Conservation (phyloP, 192 early-diverging fungal genomes). For the Ambispora gerdemannii region DNA sequence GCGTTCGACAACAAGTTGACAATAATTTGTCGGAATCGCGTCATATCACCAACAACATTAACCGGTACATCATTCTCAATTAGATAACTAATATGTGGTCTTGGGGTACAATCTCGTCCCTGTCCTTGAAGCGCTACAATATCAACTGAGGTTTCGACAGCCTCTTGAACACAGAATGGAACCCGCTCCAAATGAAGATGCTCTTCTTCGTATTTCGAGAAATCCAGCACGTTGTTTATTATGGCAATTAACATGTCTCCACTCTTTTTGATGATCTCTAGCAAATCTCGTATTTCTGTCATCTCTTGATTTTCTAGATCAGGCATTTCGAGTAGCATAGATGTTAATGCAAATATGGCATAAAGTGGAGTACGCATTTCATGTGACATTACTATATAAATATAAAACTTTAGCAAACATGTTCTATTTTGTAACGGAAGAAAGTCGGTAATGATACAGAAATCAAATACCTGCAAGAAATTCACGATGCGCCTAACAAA, state of each 20-base stretch:
- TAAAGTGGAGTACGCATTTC: slow-evolving; percentile 20
- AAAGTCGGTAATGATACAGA: too few relatives aligned
- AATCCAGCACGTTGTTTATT: slow-evolving; percentile 76
- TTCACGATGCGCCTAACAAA: slow-evolving; percentile 12
- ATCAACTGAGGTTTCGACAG: slow-evolving; percentile 40
- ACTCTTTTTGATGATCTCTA: slow-evolving; percentile 42
- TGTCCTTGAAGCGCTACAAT: slow-evolving; percentile 39
- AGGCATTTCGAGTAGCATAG: slow-evolving; percentile 14
- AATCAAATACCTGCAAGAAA: slow-evolving; percentile 21
- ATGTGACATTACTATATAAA: slow-evolving; percentile 21
- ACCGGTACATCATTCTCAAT: slow-evolving; percentile 33
- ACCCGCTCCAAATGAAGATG: slow-evolving; percentile 63
- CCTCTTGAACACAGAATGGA: slow-evolving; percentile 55
- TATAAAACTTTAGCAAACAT: too few relatives aligned
- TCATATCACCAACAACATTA: slow-evolving; percentile 49
- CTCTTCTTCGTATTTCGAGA: slow-evolving; percentile 79
- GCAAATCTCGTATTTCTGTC: slow-evolving; percentile 6
- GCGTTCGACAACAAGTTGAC: slow-evolving; percentile 56
- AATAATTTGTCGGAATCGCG: slow-evolving; percentile 51
- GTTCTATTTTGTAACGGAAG: too few relatives aligned
- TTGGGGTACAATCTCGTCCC: slow-evolving; percentile 26
- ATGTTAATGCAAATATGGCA: slow-evolving; percentile 20
- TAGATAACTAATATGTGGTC: slow-evolving; percentile 25
- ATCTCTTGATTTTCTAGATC: slow-evolving; percentile 2
- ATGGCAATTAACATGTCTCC: slow-evolving; percentile 48